These are phyloP conservation scores for Ascocoryne sarcoides DNA, from an alignment of 2,329 filamentous ascomycete species.

Conservation along the genomic window DNA sequence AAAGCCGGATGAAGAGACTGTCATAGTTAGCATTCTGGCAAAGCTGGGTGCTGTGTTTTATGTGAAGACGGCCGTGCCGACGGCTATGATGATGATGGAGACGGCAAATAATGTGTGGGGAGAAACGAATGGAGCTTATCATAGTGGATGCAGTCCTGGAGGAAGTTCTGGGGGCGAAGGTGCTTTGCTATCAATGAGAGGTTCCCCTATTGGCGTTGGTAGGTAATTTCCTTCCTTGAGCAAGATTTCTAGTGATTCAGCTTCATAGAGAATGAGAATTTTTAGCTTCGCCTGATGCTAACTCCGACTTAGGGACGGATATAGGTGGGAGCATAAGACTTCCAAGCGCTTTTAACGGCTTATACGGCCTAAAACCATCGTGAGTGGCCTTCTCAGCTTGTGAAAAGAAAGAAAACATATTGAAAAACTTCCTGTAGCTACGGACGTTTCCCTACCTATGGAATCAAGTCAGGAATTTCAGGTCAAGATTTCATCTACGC, in stretches of 20 bases:
- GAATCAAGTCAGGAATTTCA: constrained; percentile 29
- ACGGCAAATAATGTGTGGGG: constrained; percentile 35
- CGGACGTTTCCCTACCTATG: constrained; percentile 32
- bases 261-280: too few species aligned
- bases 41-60: constrained; percentile 35
- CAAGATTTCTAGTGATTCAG: too few species aligned
- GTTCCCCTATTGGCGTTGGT: constrained; percentile 23
- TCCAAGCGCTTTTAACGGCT: constrained; percentile 30
- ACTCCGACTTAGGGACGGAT: too few species aligned
- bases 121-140: constrained; percentile 27
- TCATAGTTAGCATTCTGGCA: constrained; percentile 31
- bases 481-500: constrained; percentile 33
- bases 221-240: too few species aligned
- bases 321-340: constrained; percentile 33
- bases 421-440: constrained; percentile 21
- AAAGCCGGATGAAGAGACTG: constrained; percentile 20
- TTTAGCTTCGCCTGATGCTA: too few species aligned
- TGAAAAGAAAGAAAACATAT: not conserved
- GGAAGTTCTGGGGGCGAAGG: constrained; percentile 26
- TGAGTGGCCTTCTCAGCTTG: constrained; percentile 6
- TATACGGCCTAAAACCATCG: constrained; percentile 33
- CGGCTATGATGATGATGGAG: constrained; percentile 36
- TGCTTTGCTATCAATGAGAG: constrained; percentile 23
- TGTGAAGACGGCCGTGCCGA: constrained; percentile 33
- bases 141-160: constrained; percentile 21